Conservation (phyloP, 352 stramenopile genomes). For the Phytophthora sp. region DNA sequence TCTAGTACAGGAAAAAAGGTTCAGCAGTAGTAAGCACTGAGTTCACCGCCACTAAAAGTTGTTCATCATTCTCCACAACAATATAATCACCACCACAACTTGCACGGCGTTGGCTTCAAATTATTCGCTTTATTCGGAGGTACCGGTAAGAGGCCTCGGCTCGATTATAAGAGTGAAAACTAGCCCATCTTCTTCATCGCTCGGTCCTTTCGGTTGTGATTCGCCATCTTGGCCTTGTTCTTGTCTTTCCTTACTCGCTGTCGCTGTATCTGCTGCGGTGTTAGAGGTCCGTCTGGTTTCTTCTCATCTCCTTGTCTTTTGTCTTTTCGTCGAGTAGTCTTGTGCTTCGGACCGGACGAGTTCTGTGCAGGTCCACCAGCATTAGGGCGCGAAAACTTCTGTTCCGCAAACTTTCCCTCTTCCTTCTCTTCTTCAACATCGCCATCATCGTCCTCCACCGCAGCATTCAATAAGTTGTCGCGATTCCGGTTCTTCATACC, state of each 20-base stretch:
- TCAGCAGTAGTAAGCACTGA: too few species aligned
- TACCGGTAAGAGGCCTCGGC: not conserved
- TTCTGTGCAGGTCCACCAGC: not conserved
- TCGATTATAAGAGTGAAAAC: slow-evolving; percentile 10
- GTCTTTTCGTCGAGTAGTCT: slow-evolving; percentile 37
- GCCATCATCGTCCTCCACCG: slow-evolving; percentile 24
- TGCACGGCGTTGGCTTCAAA: too few species aligned
- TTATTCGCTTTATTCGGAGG: not conserved
- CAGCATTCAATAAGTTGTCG: slow-evolving; percentile 13
- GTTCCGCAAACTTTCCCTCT: slow-evolving; percentile 1
- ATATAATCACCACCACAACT: too few species aligned
- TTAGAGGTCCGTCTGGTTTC: slow-evolving; percentile 31
- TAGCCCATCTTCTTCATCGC: slow-evolving; percentile 82
- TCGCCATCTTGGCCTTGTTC: slow-evolving; percentile 84
- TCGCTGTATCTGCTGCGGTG: slow-evolving; percentile 49
- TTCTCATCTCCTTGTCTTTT: slow-evolving; percentile 30
- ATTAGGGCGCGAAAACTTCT: slow-evolving; percentile 9
- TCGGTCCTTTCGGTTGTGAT: slow-evolving; percentile 85
- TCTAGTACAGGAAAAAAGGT: slow-evolving; percentile 4
- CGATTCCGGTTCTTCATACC: slow-evolving; percentile 73
- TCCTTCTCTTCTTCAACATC: slow-evolving; percentile 39
- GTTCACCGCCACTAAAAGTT: not conserved
- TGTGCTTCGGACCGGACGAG: slow-evolving; percentile 18
- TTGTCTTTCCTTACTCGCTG: slow-evolving; percentile 58
- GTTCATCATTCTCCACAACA: not conserved